Evolutionary conservation across 352 stramenopile genomes (phyloP), one percentile per base, ranked within the genome.

Genomic region (Phytophthora aleatoria): DNA sequence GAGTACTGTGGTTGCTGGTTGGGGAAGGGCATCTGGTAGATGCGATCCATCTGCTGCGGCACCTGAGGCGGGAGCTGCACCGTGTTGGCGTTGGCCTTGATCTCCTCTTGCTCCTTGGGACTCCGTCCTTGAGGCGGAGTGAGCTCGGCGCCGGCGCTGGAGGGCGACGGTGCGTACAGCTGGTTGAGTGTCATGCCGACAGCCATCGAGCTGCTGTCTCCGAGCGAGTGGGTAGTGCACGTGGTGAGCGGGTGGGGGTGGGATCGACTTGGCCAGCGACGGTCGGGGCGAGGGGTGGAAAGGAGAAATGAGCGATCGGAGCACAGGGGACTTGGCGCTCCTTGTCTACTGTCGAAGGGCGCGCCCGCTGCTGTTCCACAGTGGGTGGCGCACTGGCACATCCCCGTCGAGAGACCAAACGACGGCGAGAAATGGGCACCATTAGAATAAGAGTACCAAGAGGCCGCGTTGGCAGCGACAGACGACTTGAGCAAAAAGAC

Each of bases 111-210:
- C 15, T 15, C 31, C 12, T 67, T 64, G 36, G 69, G 69, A 50
- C 61, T 78, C 20, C 63, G 67, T n/a, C 72, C 61, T 45, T 68
- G 54, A 7, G 73, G 61, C n/a, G 73, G 57, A 24, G 60, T 67
- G 31, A 67, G 30, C 5, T 50, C 43, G 35, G 60, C 51, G 39
- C 33, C 39, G 45, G 50, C 39, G 51, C 57, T 58, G 3, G 69
- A 69, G 24, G 74, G 56, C 41, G 73, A 63, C 38, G 73, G 76
- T 11, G 80, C 73, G 65, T 92, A 90, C 54, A 90, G 74, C 55
- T 92, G 83, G 52, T 89, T 83, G 38, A 92, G 74, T 20, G 83
- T 90, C 83, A 90, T 92, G 31, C 83, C 79, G 42, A 79, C 74
- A 33, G 79, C 76, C 78, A 87, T 87, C 12, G 56, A 28, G 30